Percentiles rank a stretch among this genome's conserved stretches.
Evolutionary conservation across 208 protist species (phyloP).

Genomic region (Trypanosoma scelopori): DNA sequence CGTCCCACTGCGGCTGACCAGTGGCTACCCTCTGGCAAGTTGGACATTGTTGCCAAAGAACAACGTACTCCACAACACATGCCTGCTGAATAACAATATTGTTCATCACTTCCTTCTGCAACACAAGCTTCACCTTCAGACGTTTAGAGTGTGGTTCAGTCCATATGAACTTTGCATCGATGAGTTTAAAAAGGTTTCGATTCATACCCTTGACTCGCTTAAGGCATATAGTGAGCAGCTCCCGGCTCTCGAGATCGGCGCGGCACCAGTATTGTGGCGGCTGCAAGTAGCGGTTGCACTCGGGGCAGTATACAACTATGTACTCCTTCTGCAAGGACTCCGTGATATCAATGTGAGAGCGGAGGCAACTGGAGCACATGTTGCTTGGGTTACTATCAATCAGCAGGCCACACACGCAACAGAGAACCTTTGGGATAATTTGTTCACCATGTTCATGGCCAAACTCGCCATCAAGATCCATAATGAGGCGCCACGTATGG

Average conservation of each 20-base stretch:
- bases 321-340: constrained; percentile 97
- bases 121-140: constrained; percentile 97
- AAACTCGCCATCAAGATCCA: constrained; percentile 61
- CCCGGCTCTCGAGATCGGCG: constrained; percentile 96
- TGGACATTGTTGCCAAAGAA: constrained; percentile 96
- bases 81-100: constrained; percentile 97
- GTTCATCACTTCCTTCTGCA: constrained; percentile 98
- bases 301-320: constrained; percentile 93
- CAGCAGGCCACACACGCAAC: constrained; percentile 95
- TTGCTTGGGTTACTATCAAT: constrained; percentile 98
- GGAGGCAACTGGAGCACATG: constrained; percentile 99
- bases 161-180: constrained; percentile 99
- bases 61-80: constrained; percentile 97
- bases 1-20: constrained; percentile 97
- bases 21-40: constrained; percentile 96
- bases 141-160: constrained; percentile 99
- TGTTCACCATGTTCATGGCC: constrained; percentile 15
- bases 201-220: constrained; percentile 96
- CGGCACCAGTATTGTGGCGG: constrained; percentile 96
- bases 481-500: constrained; percentile 8
- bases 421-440: constrained; percentile 88
- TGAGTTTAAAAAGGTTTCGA: constrained; percentile 91
- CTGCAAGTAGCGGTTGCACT: constrained; percentile 95
- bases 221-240: constrained; percentile 97
- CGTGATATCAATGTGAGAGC: constrained; percentile 97